Evolutionary conservation across 31 red algal genomes (phyloP).

Genomic region (Porphyra umbilicalis): DNA sequence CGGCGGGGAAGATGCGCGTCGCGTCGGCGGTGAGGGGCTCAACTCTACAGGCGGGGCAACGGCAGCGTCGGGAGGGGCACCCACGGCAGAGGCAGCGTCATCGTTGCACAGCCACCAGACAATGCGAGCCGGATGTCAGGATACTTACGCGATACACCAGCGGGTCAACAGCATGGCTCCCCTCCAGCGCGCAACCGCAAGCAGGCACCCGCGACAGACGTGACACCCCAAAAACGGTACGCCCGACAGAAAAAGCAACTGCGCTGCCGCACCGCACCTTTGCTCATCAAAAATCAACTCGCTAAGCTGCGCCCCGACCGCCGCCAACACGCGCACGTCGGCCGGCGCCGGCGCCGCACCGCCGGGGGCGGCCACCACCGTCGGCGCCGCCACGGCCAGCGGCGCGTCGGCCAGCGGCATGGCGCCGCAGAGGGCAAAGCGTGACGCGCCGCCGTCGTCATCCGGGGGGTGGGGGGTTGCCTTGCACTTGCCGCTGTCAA

Average conservation of each 20-base stretch:
- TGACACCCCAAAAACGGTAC: no score
- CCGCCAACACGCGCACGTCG: not conserved
- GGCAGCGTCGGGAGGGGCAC: no score
- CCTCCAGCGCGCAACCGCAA: no score
- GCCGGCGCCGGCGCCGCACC: not conserved
- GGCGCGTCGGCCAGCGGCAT: not conserved
- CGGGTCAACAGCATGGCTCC: no score
- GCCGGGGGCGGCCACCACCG: not conserved
- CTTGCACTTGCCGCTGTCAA: not conserved
- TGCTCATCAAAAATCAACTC: not conserved
- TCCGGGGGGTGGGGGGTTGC: not conserved
- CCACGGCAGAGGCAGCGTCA: no score
- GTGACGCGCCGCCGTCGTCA: not conserved
- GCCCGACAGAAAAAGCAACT: no score
- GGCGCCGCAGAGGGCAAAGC: not conserved
- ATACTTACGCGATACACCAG: no score
- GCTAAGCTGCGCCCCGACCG: not conserved
- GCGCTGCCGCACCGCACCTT: no score
- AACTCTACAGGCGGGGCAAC: not conserved
- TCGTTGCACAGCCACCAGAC: no score
- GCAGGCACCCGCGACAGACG: no score
- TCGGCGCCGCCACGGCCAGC: not conserved
- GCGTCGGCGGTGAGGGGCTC: not conserved
- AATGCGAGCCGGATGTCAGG: no score
- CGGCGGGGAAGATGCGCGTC: not conserved